These are phyloP conservation scores for Tuber brumale DNA, from an alignment of 495 filamentous ascomycete species.

Conservation along the genomic window DNA sequence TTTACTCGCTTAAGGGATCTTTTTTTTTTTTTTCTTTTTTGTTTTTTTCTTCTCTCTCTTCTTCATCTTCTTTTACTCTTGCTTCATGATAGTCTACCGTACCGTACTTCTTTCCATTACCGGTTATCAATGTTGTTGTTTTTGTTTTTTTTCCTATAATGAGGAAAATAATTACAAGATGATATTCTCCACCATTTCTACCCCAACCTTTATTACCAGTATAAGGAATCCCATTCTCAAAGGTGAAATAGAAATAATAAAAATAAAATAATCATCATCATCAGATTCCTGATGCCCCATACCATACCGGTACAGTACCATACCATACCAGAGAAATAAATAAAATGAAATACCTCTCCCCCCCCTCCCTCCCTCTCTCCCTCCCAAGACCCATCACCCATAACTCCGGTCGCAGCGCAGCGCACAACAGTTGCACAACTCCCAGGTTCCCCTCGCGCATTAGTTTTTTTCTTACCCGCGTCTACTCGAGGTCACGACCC, in stretches of 20 bases:
- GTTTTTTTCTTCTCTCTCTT: slow-evolving; percentile 10
- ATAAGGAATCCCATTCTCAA: no score
- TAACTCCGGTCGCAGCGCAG: not conserved
- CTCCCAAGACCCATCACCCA: not conserved
- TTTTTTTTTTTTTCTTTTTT: slow-evolving; percentile 18
- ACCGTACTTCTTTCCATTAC: slow-evolving; percentile 8
- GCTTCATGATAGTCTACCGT: slow-evolving; percentile 17
- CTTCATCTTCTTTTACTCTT: no score
- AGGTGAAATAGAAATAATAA: not conserved
- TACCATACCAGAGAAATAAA: not conserved
- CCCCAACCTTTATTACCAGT: no score
- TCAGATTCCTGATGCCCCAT: no score
- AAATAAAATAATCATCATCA: not conserved
- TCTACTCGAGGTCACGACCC: slow-evolving; percentile 1
- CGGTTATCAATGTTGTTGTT: not conserved
- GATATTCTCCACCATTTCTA: not conserved
- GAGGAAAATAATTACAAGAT: no score
- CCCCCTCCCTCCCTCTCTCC: not conserved
- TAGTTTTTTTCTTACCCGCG: slow-evolving; percentile 1
- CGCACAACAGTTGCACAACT: no score
- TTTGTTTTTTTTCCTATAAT: slow-evolving; percentile 10
- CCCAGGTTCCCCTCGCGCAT: not conserved
- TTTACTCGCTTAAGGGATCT: slow-evolving; percentile 1
- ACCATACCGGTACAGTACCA: not conserved
- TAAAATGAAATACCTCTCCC: not conserved